phyloP scores from a whole-genome alignment of 2,329 filamentous ascomycete species.

The Trichoderma polysporum region DNA sequence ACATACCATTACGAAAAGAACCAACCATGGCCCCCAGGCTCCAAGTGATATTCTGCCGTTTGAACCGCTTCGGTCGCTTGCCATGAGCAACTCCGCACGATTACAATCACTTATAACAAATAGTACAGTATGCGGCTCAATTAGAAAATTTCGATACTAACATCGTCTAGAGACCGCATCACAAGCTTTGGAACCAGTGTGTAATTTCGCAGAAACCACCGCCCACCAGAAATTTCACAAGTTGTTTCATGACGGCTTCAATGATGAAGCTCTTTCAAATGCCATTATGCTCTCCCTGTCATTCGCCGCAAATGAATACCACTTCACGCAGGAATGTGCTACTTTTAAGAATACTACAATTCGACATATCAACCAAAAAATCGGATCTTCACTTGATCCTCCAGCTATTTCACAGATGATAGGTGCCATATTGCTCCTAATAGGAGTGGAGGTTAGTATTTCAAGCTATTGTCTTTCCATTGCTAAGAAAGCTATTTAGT shows the following conservation, averaged over 20 bases:
- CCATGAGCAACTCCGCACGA: neutral
- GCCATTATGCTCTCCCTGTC: slow-evolving; percentile 5
- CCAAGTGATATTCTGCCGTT: neutral
- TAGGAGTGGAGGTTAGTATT: slow-evolving; percentile 6
- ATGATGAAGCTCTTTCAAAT: slow-evolving; percentile 5
- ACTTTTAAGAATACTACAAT: slow-evolving; percentile 4
- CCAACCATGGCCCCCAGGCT: neutral
- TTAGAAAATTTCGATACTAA: neutral
- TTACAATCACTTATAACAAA: neutral
- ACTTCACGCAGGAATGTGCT: neutral
- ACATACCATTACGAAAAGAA: neutral
- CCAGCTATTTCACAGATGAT: neutral
- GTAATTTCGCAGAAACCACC: neutral
- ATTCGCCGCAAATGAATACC: slow-evolving; percentile 4
- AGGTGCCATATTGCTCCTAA: slow-evolving; percentile 1
- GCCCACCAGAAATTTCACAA: slow-evolving; percentile 2
- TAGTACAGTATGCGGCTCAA: neutral
- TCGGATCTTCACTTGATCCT: neutral
- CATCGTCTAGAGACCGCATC: neutral
- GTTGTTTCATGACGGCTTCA: neutral
- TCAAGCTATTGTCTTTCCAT: neutral
- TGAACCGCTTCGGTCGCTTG: neutral
- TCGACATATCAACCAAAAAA: neutral
- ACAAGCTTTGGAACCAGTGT: slow-evolving; percentile 1
- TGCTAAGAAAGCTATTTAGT: neutral